Conservation (phyloP, 257 asterid species). For the Lycium barbarum region DNA sequence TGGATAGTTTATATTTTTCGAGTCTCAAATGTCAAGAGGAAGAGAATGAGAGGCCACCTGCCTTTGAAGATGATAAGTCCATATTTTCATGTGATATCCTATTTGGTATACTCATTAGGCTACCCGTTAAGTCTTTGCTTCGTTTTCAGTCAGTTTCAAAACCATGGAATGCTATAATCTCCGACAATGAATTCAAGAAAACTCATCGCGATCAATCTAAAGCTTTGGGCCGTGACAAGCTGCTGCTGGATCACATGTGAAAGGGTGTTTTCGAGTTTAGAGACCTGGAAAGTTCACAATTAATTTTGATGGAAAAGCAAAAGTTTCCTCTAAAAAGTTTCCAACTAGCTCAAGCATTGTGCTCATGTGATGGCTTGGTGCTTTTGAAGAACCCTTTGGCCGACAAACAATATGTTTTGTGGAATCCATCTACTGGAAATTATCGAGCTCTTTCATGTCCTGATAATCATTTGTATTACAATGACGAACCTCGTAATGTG, state of each 20-base stretch:
- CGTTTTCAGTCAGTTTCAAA: neutral
- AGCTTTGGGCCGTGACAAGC: no score
- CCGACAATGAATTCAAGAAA: no score
- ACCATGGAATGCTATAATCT: neutral
- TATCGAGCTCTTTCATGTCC: neutral
- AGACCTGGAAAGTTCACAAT: neutral
- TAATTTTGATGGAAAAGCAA: neutral
- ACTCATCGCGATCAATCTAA: no score
- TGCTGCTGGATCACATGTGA: no score
- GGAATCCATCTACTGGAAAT: no score
- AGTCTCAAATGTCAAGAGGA: neutral
- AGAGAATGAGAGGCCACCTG: neutral
- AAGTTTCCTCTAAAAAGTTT: neutral
- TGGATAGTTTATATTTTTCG: conserved; percentile 5
- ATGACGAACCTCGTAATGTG: no score
- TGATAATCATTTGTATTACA: no score
- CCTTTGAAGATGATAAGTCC: no score
- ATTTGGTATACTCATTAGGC: no score
- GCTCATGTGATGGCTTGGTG: neutral
- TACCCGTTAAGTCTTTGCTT: no score
- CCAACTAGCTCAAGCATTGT: neutral
- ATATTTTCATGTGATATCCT: no score
- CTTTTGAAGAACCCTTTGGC: neutral
- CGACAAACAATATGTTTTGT: no score
- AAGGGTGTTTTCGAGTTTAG: neutral